These are phyloP conservation scores for Chrysosporium queenslandicum DNA, from an alignment of 2,329 filamentous ascomycete species.

Conservation along the genomic window DNA sequence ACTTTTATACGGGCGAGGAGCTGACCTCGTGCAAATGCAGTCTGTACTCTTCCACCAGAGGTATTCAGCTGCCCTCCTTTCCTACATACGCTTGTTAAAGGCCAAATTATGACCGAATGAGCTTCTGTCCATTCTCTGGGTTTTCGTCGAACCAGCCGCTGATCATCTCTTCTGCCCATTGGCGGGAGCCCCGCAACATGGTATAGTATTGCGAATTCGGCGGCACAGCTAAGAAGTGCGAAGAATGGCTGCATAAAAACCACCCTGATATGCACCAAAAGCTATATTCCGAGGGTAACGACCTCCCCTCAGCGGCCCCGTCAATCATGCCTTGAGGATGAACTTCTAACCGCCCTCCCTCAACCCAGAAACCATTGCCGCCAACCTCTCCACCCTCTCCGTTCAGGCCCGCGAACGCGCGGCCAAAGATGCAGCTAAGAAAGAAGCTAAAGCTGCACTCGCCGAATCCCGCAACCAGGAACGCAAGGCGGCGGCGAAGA, in stretches of 20 bases:
- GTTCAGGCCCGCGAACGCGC: conserved; percentile 89
- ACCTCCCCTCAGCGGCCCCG: not conserved
- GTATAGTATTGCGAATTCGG: conserved; percentile 95
- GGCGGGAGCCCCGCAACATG: not conserved
- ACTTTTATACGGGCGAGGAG: not conserved
- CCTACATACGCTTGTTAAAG: not conserved
- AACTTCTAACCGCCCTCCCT: too few relatives aligned
- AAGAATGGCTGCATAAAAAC: conserved; percentile 79
- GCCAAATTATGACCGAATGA: not conserved
- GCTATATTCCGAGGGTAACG: conserved; percentile 81
- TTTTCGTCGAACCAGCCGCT: not conserved
- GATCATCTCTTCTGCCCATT: conserved; percentile 1
- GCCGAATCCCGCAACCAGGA: conserved; percentile 74
- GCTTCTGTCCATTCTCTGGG: not conserved
- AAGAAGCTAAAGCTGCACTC: conserved; percentile 85
- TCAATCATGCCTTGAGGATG: not conserved
- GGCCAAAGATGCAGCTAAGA: conserved; percentile 92
- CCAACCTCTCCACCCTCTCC: conserved; percentile 74
- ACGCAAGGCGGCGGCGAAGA: conserved; percentile 67
- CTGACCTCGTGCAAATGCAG: conserved; percentile 28
- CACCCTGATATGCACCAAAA: conserved; percentile 63
- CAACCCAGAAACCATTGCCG: conserved; percentile 76
- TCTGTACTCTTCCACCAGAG: conserved; percentile 58
- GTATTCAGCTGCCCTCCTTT: conserved; percentile 36
- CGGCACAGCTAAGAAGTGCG: conserved; percentile 90